Evolutionary conservation across 768 basidiomycete genomes (phyloP), one percentile per base, ranked within the genome.

Genomic region (Lenzites betulinus): DNA sequence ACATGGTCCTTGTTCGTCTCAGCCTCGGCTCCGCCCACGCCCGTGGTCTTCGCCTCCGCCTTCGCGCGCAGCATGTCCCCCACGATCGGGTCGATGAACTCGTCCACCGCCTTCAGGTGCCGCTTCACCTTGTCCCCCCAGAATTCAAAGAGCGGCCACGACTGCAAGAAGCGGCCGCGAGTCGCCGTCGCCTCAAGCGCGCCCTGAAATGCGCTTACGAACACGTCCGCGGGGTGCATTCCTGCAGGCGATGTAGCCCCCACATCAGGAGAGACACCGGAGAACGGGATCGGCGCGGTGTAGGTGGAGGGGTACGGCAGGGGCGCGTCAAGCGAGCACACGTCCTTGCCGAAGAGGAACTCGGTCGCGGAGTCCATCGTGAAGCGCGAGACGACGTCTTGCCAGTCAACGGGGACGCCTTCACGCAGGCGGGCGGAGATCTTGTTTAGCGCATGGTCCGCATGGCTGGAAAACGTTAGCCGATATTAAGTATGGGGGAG

Each of bases 71-170:
- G 59, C 5, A 83, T 83, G 39, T 80, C 76, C 43, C 71, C 60
- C 62, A 87, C 50, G 53, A 88, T 81, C 1, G 83, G 83, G 42
- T 83, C 77, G 39, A 86, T 74, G 66, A 83, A 85, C 16, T 67
- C 75, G 46, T 81, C 74, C 12, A 87, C 77, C 13, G 81, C 73
- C 43, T 71, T 68, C 77, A 83, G 80, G 44, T 77, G 77, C 54
- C 75, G 71, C 51, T 70, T 73, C 13, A 81, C 75, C 35, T 73
- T 75, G 68, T 87, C 83, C 38, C 69, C 68, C 76, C 77, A 81
- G 47, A 86, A 79, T 68, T 88, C 85, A 3, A 66, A 53, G 9
- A 87, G 66, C 2, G 81, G 80, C 85, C 85, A 87, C 15, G 76
- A 67, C 23, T 54, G 60, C 7, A 83, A 81, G 18, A 77, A 68